Evolutionary conservation across 805 yeast genomes (phyloP).

Genomic region (Debaryomyces prosopidis): DNA sequence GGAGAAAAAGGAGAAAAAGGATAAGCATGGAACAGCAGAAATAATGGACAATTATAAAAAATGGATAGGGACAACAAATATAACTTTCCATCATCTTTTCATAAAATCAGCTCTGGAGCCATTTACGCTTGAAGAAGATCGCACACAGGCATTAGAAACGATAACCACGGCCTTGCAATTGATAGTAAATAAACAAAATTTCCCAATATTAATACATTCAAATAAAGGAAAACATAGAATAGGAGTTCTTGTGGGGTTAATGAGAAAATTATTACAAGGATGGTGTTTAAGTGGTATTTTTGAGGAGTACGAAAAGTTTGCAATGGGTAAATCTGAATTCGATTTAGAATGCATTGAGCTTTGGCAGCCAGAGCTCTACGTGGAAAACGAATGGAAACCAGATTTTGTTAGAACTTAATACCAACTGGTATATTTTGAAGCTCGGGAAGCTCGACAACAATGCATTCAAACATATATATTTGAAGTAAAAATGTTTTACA

Average conservation of each 20-base stretch:
- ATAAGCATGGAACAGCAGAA: constrained; percentile 53
- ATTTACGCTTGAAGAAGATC: constrained; percentile 54
- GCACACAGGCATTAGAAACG: constrained; percentile 40
- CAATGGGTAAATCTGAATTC: constrained; percentile 89
- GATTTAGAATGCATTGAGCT: constrained; percentile 89
- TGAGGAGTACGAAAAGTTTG: constrained; percentile 90
- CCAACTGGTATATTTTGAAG: background rate
- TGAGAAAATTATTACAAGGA: constrained; percentile 83
- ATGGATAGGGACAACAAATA: constrained; percentile 60
- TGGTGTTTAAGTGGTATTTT: constrained; percentile 93
- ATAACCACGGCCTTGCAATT: constrained; percentile 58
- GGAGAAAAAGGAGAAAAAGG: constrained; percentile 25
- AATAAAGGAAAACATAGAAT: constrained; percentile 97
- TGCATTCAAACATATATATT: too few species aligned
- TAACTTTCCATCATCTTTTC: constrained; percentile 57
- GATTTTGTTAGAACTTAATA: constrained; percentile 51
- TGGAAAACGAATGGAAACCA: constrained; percentile 54
- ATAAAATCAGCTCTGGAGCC: constrained; percentile 80
- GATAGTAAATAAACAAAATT: constrained; percentile 64
- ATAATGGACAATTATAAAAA: constrained; percentile 57
- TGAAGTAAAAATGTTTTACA: too few species aligned
- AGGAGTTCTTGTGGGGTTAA: constrained; percentile 89
- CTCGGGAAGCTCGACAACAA: background rate
- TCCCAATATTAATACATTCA: constrained; percentile 87
- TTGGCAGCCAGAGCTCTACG: constrained; percentile 63